A percentile compares a stretch with the other conserved stretches of the same genome.
These are phyloP conservation scores for Chaetoceros muelleri DNA, from an alignment of 108 stramenopile genomes.

Conservation along the genomic window DNA sequence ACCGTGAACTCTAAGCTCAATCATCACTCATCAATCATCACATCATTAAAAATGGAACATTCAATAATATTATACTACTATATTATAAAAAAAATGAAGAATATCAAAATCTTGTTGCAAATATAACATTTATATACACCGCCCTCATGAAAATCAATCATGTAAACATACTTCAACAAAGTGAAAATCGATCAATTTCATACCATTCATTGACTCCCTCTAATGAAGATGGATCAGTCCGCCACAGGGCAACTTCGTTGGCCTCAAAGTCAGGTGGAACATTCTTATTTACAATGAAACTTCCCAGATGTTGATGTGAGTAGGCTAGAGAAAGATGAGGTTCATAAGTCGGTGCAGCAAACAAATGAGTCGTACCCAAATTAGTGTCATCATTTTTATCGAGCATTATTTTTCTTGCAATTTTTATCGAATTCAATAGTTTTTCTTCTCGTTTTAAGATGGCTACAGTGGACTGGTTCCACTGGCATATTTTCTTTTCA, in stretches of 20 bases:
- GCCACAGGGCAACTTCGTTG: constrained; percentile 9
- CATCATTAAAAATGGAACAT: no score
- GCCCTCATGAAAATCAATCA: no score
- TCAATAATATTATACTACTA: no score
- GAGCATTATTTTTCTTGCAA: not conserved
- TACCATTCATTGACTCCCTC: constrained; percentile 23
- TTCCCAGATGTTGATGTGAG: constrained; percentile 11
- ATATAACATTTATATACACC: no score
- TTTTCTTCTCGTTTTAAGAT: constrained; percentile 3
- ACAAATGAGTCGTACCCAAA: not conserved
- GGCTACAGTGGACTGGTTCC: constrained; percentile 22
- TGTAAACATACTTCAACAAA: no score
- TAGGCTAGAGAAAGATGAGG: constrained; percentile 27
- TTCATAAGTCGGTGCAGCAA: constrained; percentile 8
- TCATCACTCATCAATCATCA: no score
- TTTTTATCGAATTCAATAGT: constrained; percentile 3
- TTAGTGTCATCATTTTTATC: not conserved
- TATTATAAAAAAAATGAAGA: no score
- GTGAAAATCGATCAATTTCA: no score
- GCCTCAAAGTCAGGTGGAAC: constrained; percentile 10
- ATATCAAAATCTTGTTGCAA: no score
- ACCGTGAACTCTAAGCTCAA: no score
- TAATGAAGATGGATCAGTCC: constrained; percentile 17
- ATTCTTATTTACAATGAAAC: constrained; percentile 2
- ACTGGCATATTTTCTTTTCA: constrained; percentile 1